A percentile compares a stretch with the other conserved stretches of the same genome.
Evolutionary conservation across 2,329 filamentous ascomycete genomes (phyloP).

Genomic region (Aspergillus floridensis): DNA sequence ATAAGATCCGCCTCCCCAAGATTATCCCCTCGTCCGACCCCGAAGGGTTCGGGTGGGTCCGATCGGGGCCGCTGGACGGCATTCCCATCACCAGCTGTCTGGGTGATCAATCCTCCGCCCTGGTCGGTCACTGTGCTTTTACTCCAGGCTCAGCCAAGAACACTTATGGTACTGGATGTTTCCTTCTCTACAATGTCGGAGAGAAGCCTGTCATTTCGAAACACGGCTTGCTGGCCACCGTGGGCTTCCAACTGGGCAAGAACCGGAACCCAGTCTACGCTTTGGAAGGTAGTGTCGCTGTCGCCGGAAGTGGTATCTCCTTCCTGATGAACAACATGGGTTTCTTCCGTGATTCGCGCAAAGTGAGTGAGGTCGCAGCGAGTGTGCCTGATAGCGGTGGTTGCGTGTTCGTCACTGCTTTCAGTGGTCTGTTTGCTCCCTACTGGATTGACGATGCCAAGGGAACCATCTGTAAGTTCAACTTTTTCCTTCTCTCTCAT

Average conservation of each 20-base stretch:
- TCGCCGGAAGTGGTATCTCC: constrained; percentile 77
- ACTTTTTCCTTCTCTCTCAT: not conserved
- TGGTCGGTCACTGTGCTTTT: constrained; percentile 85
- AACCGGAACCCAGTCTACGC: constrained; percentile 70
- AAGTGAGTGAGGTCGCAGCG: constrained; percentile 63
- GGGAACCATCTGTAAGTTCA: constrained; percentile 70
- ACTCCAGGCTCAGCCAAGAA: constrained; percentile 81
- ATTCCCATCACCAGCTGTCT: constrained; percentile 77
- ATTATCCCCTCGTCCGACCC: constrained; percentile 79
- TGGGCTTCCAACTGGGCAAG: constrained; percentile 79
- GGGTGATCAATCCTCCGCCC: constrained; percentile 80
- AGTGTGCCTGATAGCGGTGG: constrained; percentile 75
- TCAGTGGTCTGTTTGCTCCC: constrained; percentile 84
- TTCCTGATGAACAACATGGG: constrained; percentile 67
- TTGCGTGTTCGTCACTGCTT: constrained; percentile 83
- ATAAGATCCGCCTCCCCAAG: constrained; percentile 72
- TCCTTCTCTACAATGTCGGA: constrained; percentile 85
- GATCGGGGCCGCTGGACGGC: constrained; percentile 64
- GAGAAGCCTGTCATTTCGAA: constrained; percentile 80
- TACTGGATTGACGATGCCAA: constrained; percentile 95
- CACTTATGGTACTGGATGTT: constrained; percentile 87
- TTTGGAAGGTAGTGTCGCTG: constrained; percentile 78
- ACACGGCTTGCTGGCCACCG: constrained; percentile 78
- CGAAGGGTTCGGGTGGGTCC: constrained; percentile 68
- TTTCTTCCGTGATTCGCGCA: constrained; percentile 60